phyloP scores from a whole-genome alignment of 352 stramenopile genomes.

The Globisporangium heterothallicum region DNA sequence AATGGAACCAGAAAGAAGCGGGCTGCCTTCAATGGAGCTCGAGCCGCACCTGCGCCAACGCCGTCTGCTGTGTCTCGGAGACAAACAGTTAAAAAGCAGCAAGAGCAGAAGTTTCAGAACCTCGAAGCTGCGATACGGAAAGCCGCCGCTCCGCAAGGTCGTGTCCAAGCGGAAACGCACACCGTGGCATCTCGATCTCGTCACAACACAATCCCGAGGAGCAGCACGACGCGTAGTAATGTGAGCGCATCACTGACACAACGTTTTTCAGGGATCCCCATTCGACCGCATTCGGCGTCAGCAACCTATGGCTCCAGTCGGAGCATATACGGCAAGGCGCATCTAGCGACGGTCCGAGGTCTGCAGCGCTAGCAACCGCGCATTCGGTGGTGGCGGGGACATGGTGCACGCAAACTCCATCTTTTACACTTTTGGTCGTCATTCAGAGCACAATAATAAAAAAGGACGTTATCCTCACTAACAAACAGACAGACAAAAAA shows the following conservation, averaged over 20 bases:
- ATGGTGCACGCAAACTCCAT: slow-evolving; percentile 87
- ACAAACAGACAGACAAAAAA: too few relatives aligned
- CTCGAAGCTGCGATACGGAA: slow-evolving; percentile 29
- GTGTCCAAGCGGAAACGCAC: background rate
- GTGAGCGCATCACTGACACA: slow-evolving; percentile 2
- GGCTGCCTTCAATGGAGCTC: background rate
- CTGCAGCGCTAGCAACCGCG: slow-evolving; percentile 34
- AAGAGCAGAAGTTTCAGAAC: slow-evolving; percentile 34
- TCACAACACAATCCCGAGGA: background rate
- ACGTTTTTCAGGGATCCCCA: background rate
- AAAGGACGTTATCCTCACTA: too few relatives aligned
- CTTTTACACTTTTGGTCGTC: slow-evolving; percentile 22
- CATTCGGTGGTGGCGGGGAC: too few relatives aligned
- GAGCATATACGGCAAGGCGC: slow-evolving; percentile 13
- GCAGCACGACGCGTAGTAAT: background rate
- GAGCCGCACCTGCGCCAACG: background rate
- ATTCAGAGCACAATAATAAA: background rate
- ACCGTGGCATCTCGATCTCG: slow-evolving; percentile 1
- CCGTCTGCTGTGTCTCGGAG: slow-evolving; percentile 8
- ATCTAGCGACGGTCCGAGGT: slow-evolving; percentile 28
- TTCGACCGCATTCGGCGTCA: background rate
- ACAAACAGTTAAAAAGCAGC: slow-evolving; percentile 15
- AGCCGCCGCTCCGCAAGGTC: background rate
- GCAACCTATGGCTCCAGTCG: background rate
- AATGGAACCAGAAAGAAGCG: background rate